Base-by-base conservation (phyloP, 306 rosid genomes). In the Trifolium pratense region DNA sequence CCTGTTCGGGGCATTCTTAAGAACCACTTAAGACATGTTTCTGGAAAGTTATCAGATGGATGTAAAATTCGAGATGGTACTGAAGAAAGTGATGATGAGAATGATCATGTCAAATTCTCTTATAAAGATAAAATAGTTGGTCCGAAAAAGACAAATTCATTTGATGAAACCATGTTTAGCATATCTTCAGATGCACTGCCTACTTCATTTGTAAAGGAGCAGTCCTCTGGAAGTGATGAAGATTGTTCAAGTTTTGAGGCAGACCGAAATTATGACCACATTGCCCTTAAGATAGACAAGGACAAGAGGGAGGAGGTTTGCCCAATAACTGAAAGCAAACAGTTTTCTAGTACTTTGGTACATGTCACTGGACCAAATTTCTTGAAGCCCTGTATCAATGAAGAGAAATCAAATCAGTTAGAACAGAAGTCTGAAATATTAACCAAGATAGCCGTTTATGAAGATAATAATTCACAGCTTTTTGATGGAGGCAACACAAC, bases 1-100 rank as follows among this genome's bases (percentile, higher is more conserved):
- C 85, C 91, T 5, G 64, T 73, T 75, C 77, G 82, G 53, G 87
- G 90, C 79, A 86, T 86, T 81, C 84, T 83, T 55, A 90, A 87
- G 88, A 83, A 74, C 63, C 82, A 73, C 68, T 53, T 76, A 7
- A 82, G 84, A 67, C 77, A 23, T 59, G 31, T 55, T 83, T 78
- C 82, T 59, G 86, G 81, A 74, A 79, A 76, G 83, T 77, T 83
- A 45, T 74, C 92, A 21, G 39, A 83, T 63, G 78, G 49, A 75
- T 59, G 70, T 71, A 61, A 29, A 49, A 77, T 67, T 78, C 81
- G 21, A 71, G 78, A 83, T 52, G 73, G 62, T 48, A 40, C 77
- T 68, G 85, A 78, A 74, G 88, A 26, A 55, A 82, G 72, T 63
- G 48, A 74, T 63, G 48, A 74, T 75, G 64, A 76, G 68, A 75